Conservation (phyloP, 1,284 basidiomycete genomes). For the Stereum hirsutum region DNA sequence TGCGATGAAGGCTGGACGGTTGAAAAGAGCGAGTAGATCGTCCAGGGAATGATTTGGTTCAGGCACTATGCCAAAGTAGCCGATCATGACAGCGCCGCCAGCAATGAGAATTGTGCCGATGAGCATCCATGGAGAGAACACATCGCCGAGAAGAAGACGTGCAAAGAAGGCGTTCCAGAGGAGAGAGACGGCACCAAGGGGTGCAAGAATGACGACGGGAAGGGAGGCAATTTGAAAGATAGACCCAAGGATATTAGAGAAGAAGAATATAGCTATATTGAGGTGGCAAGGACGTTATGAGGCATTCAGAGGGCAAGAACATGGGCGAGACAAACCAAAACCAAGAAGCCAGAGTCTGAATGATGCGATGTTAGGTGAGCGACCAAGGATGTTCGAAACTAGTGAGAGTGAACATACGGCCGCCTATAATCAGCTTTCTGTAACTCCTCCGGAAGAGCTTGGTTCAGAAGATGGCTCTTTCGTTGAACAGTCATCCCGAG, state of each 20-base stretch:
- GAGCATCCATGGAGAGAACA: slow-evolving; percentile 80
- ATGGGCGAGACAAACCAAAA: slow-evolving; percentile 46
- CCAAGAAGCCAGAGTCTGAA: slow-evolving; percentile 77
- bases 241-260: slow-evolving; percentile 88
- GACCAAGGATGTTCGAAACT: too few species aligned
- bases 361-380: slow-evolving; percentile 3
- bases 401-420: slow-evolving; percentile 44
- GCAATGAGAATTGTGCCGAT: slow-evolving; percentile 85
- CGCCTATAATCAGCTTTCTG: slow-evolving; percentile 68
- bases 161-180: slow-evolving; percentile 96
- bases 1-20: slow-evolving; percentile 69
- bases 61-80: slow-evolving; percentile 88
- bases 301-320: not conserved
- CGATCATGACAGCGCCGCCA: slow-evolving; percentile 84
- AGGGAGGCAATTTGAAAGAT: slow-evolving; percentile 93
- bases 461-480: slow-evolving; percentile 89
- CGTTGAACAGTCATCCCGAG: slow-evolving; percentile 91
- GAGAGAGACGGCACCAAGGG: slow-evolving; percentile 87
- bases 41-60: slow-evolving; percentile 86
- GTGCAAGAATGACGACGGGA: slow-evolving; percentile 87
- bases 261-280: slow-evolving; percentile 59
- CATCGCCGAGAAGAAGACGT: slow-evolving; percentile 76
- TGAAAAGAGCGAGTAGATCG: slow-evolving; percentile 76
- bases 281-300: not conserved
- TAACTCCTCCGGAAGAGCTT: slow-evolving; percentile 53